Conservation (phyloP, 2,329 filamentous ascomycete genomes). For the Ophiobolus disseminans region DNA sequence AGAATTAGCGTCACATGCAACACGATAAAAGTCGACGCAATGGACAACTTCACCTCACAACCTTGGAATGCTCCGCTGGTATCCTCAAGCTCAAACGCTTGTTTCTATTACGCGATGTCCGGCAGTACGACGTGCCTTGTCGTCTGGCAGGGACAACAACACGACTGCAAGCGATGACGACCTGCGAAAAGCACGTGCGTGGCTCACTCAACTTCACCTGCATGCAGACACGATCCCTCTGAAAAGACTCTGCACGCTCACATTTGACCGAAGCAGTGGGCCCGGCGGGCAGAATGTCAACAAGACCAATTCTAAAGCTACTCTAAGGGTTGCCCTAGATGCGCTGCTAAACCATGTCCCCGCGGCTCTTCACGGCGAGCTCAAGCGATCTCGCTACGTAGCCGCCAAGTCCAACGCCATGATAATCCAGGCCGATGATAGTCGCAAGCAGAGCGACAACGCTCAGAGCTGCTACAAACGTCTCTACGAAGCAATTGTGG, state of each 20-base stretch:
- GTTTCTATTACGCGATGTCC: conserved; percentile 11
- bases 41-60: too few relatives aligned
- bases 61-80: conserved; percentile 10
- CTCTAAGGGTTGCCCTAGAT: conserved; percentile 63
- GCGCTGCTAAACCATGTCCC: conserved; percentile 63
- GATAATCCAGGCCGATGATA: conserved; percentile 69
- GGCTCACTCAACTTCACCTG: conserved; percentile 63
- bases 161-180: conserved; percentile 34
- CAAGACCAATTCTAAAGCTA: conserved; percentile 74
- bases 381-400: conserved; percentile 63
- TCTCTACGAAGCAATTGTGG: conserved; percentile 61
- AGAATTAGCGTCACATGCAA: too few relatives aligned
- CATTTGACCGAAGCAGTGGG: conserved; percentile 69
- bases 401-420: conserved; percentile 61
- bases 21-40: too few relatives aligned
- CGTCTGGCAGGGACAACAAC: conserved; percentile 7
- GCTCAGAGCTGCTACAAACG: conserved; percentile 66
- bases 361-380: conserved; percentile 58
- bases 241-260: conserved; percentile 63
- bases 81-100: conserved; percentile 3
- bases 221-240: conserved; percentile 61
- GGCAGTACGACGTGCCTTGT: conserved; percentile 12
- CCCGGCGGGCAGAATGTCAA: conserved; percentile 74
- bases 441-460: conserved; percentile 67
- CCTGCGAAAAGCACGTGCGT: conserved; percentile 58